Conservation (phyloP, 495 filamentous ascomycete genomes). For the Lepidopterella palustris region DNA sequence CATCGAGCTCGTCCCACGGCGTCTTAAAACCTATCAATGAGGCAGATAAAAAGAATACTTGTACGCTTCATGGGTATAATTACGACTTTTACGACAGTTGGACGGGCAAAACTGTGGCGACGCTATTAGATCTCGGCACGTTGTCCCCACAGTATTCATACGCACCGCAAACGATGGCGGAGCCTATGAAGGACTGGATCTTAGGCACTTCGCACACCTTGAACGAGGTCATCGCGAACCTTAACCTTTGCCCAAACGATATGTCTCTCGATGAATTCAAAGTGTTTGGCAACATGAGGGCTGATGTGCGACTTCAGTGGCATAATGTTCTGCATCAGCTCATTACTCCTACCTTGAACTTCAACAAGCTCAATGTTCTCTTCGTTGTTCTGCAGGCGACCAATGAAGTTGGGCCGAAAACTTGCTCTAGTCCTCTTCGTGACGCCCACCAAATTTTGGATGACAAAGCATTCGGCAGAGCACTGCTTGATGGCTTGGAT, state of each 20-base stretch:
- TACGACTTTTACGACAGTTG: too few species aligned
- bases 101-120: too few species aligned
- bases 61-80: too few species aligned
- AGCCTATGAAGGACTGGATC: neutral
- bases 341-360: constrained; percentile 3
- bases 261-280: constrained; percentile 16
- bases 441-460: constrained; percentile 4
- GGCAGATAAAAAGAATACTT: too few species aligned
- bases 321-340: constrained; percentile 19
- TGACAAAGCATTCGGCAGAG: neutral
- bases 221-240: constrained; percentile 19
- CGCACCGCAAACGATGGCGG: neutral
- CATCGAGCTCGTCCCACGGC: too few species aligned
- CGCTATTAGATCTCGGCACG: too few species aligned
- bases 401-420: constrained; percentile 16
- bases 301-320: constrained; percentile 22
- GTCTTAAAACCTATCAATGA: too few species aligned
- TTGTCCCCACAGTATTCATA: too few species aligned
- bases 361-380: constrained; percentile 13
- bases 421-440: neutral
- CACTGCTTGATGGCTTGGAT: constrained; percentile 6
- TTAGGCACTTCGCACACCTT: neutral
- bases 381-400: constrained; percentile 15
- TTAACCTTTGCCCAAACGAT: constrained; percentile 6
- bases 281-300: constrained; percentile 10